phyloP scores from a whole-genome alignment of 2,329 filamentous ascomycete species.

The Paracorniculantispora psalliotae region DNA sequence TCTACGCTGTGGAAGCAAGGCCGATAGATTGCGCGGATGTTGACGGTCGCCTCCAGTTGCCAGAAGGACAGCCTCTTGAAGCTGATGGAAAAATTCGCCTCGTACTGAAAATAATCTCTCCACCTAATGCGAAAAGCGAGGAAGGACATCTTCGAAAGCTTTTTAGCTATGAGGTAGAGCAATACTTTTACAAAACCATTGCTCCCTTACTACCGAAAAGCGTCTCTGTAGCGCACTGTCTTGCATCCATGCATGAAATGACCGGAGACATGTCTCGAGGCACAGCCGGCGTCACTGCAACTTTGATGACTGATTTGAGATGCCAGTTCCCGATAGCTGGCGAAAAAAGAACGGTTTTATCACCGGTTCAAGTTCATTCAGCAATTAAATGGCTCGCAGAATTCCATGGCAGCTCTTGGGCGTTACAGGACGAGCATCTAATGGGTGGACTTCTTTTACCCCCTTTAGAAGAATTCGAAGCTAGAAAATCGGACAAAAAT shows the following conservation, averaged over 20 bases:
- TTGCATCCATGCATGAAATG: constrained; percentile 36
- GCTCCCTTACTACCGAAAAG: constrained; percentile 41
- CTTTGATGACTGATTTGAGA: constrained; percentile 53
- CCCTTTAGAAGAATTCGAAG: constrained; percentile 49
- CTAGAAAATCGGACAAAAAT: constrained; percentile 20
- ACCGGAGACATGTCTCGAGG: constrained; percentile 23
- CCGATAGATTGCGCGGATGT: constrained; percentile 19
- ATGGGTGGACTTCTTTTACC: constrained; percentile 41
- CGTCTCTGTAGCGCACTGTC: constrained; percentile 45
- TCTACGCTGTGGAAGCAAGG: constrained; percentile 49
- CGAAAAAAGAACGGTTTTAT: constrained; percentile 46
- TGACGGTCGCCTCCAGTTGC: constrained; percentile 6
- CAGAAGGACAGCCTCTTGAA: background rate
- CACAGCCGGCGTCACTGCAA: constrained; percentile 42
- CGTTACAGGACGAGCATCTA: constrained; percentile 23
- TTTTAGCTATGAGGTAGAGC: constrained; percentile 62
- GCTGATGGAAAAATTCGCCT: constrained; percentile 30
- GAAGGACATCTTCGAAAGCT: constrained; percentile 63
- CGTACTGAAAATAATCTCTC: constrained; percentile 57
- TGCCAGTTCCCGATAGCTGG: constrained; percentile 50
- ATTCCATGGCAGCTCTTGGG: constrained; percentile 56
- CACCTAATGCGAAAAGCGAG: constrained; percentile 39
- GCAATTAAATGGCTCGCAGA: constrained; percentile 58
- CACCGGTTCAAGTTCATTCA: constrained; percentile 41
- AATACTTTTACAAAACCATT: constrained; percentile 57